Base-by-base conservation (phyloP, 257 asterid genomes). In the Catharanthus roseus region DNA sequence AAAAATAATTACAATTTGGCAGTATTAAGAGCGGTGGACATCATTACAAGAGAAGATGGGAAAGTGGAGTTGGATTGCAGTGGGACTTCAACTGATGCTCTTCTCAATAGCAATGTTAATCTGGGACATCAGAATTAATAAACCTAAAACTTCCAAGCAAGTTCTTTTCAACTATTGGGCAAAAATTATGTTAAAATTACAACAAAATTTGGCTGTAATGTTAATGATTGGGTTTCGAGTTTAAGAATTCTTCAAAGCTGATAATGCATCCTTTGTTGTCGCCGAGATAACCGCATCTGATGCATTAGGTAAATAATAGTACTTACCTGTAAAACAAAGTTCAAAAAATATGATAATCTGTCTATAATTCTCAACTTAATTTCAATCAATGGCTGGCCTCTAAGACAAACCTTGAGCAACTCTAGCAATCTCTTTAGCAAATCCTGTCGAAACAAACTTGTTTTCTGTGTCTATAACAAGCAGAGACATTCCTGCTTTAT, bases 241-340 rank as follows among this genome's bases (percentile, higher is more conserved):
- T 83, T 78, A 93, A 0, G 95, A 86, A 83, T 79, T 87, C 76
- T 95, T 89, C 77, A 91, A 76, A 77, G 74, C 90, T 8, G 98
- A 85, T 72, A 93, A 79, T 44, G 97, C 98, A n/a, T 91, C 97
- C 81, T 75, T 90, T 7, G 98, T 93, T 53, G 98, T 72, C 41
- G 96, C 96, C 13, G 98, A 93, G 74, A 93, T 93, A 72, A 93
- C 95, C 61, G 96, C 93, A 78, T 93, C 98, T 50, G 98, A 93
- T 70, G 98, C 98, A 78, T 93, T 93, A 12, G 98, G 99, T 77
- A 93, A 89, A 74, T 93, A 93, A 82, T 93, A 91, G 81, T 91
- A 93, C 82, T 91, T 93, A 45, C 98, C 98, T 93, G 92, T 63
- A 78, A 66, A 74, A 47, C 3, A 60, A 60, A 29, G 8, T 60